Conservation (phyloP, 2,329 filamentous ascomycete genomes). For the Aspergillus sojae region DNA sequence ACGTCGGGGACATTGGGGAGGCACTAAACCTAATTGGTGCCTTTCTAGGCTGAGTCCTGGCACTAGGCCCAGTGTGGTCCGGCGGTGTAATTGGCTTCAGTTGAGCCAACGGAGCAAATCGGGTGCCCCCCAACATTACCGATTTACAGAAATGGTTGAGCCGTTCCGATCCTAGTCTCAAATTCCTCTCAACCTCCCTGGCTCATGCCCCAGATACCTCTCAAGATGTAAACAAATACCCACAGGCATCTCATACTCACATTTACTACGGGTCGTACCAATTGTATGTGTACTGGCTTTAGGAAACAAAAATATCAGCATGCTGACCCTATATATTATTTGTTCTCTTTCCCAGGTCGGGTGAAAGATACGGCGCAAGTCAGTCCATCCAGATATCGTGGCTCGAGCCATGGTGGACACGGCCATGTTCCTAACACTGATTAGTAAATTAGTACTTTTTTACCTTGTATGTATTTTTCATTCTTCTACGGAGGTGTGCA, state of each 20-base stretch:
- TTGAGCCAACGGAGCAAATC: slow-evolving; percentile 26
- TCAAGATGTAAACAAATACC: neutral
- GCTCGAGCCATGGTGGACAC: slow-evolving; percentile 95
- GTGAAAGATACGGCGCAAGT: slow-evolving; percentile 52
- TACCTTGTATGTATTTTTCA: neutral
- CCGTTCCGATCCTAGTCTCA: neutral
- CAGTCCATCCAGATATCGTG: slow-evolving; percentile 94
- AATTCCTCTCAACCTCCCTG: neutral
- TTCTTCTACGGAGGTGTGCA: no score
- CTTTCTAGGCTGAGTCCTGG: neutral
- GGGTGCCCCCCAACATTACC: slow-evolving; percentile 21
- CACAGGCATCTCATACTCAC: neutral
- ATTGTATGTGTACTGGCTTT: neutral
- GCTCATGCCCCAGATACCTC: neutral
- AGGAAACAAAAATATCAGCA: neutral
- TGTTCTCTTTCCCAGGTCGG: neutral
- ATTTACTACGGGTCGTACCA: neutral
- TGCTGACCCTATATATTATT: neutral
- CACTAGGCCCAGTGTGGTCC: slow-evolving; percentile 16
- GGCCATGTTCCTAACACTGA: neutral
- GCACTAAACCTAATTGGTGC: neutral
- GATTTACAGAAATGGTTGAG: slow-evolving; percentile 5
- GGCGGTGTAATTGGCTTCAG: slow-evolving; percentile 20
- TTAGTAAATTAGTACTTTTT: neutral
- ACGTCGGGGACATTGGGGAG: slow-evolving; percentile 8